These are phyloP conservation scores for Cryptococcus sp. DNA, from an alignment of 1,284 basidiomycete genomes.

Conservation along the genomic window DNA sequence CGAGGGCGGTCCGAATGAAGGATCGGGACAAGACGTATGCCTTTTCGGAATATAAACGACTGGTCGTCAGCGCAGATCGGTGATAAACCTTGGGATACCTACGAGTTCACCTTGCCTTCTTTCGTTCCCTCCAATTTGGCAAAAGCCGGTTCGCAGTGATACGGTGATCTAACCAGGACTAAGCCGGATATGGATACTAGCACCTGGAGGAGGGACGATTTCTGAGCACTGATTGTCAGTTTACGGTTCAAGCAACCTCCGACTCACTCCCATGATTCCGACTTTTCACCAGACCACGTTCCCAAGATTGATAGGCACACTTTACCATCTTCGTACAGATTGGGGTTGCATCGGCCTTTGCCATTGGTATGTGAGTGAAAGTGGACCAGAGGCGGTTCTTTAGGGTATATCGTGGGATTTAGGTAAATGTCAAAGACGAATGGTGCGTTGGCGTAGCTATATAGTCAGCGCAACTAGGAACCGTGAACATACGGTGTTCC, in stretches of 20 bases:
- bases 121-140: conserved; percentile 84
- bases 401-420: conserved; percentile 73
- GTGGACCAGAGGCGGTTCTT: conserved; percentile 78
- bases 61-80: conserved; percentile 11
- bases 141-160: conserved; percentile 85
- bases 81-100: conserved; percentile 49
- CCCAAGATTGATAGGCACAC: conserved; percentile 87
- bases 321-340: conserved; percentile 92
- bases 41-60: conserved; percentile 59
- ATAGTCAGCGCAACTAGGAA: not conserved
- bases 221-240: conserved; percentile 52
- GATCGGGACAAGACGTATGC: conserved; percentile 84
- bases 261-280: conserved; percentile 67
- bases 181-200: conserved; percentile 90
- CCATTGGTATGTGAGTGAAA: conserved; percentile 93
- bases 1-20: conserved; percentile 79
- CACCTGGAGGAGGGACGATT: conserved; percentile 80
- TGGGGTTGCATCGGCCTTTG: conserved; percentile 73
- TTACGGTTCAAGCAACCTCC: not conserved
- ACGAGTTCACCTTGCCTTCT: conserved; percentile 73
- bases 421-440: conserved; percentile 93
- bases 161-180: conserved; percentile 87
- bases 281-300: conserved; percentile 83
- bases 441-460: conserved; percentile 74
- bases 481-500: conserved; percentile 66